Base-by-base conservation (phyloP, 2,329 filamentous ascomycete genomes). In the Xylaria sp. region DNA sequence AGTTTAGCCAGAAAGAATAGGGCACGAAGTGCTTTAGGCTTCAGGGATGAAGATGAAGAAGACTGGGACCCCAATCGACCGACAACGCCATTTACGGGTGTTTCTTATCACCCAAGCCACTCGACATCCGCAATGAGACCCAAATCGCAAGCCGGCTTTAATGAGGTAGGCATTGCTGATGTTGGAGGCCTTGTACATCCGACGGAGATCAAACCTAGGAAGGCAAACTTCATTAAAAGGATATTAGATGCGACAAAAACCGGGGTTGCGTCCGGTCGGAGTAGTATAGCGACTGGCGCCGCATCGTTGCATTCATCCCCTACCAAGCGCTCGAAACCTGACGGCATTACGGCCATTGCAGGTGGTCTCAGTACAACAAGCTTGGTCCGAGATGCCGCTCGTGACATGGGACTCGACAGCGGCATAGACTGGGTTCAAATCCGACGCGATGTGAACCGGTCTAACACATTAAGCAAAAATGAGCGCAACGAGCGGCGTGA, bases 391-490 rank as follows among this genome's bases (percentile, higher is more conserved):
- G 85, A 87, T 65, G 78, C 84, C 4, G 84, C 87, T 14, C 84
- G 86, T 59, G 92, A 96, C 17, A 90, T 90, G 84, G 92, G 90
- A 2, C 76, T 90, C 6, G 84, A 80, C 38, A 70, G 79, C 19
- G 80, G 79, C 11, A 84, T 91, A 14, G 94, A 98, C 75, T 99
- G 95, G 94, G 93, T 99, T n/a, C 94, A 98, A 75, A 93, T 98
- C 21, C 90, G 95, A 37, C 88, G 95, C 47, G 96, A 99, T 77
- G 90, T 99, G 49, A 98, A 99, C 76, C 87, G 95, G 37, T 96
- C 94, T 3, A 98, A 97, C 73, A 95, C 94, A 0, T 82, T 97
- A 38, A 97, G 94, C 76, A 89, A 89, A 64, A 95, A 94, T 67
- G 95, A 99, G 78, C 86, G 89, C 19, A 83, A 88, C 40, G 95